A percentile compares a stretch with the other conserved stretches of the same genome.
phyloP scores from a whole-genome alignment of 805 yeast genomes.

The Kuraishia ogatae region DNA sequence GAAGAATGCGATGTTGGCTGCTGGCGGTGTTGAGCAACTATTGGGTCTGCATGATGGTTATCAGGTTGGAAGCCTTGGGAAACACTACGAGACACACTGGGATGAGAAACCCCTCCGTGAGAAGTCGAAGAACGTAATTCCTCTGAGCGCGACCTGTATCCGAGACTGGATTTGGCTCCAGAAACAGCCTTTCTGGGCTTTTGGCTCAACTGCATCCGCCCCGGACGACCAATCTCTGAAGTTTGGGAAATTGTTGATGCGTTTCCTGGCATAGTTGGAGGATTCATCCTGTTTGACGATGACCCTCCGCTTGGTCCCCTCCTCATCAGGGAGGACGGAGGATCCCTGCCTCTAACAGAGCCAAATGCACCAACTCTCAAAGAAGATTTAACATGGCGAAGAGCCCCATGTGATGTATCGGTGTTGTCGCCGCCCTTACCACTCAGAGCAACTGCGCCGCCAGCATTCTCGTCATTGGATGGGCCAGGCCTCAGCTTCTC shows the following conservation, averaged over 20 bases:
- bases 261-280: not conserved
- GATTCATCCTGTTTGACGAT: not conserved
- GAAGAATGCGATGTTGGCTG: not conserved
- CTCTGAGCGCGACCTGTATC: not conserved
- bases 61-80: not conserved
- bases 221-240: not conserved
- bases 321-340: not conserved
- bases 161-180: not conserved
- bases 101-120: not conserved
- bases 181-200: not conserved
- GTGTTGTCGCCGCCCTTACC: too few relatives aligned
- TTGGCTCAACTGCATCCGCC: not conserved
- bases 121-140: not conserved
- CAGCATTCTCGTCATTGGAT: not conserved
- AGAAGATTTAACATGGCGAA: not conserved
- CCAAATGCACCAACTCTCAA: not conserved
- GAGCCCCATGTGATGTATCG: not conserved
- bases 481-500: slow-evolving; percentile 36
- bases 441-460: too few relatives aligned
- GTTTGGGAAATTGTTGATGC: not conserved
- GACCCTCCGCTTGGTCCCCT: not conserved
- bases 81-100: not conserved
- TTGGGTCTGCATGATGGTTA: not conserved
- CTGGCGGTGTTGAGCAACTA: not conserved
- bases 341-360: not conserved